phyloP scores from a whole-genome alignment of 192 early-diverging fungal species.

The Coemansia guatemalensis region DNA sequence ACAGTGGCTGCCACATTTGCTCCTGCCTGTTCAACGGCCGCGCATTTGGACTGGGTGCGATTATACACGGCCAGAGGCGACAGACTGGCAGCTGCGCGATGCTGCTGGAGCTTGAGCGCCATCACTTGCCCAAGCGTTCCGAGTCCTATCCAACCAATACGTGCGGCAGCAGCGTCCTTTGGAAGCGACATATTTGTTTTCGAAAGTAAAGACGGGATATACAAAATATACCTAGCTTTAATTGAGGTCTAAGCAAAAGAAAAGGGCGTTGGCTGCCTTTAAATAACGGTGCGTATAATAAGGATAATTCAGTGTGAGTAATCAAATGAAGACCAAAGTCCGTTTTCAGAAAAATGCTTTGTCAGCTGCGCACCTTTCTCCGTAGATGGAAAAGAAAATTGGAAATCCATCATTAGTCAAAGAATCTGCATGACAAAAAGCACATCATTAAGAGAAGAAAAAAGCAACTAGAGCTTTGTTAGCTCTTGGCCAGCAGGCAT shows the following conservation, averaged over 20 bases:
- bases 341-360: too few relatives aligned
- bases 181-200: background rate
- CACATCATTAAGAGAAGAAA: background rate
- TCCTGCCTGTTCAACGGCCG: conserved; percentile 35
- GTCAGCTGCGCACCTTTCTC: too few relatives aligned
- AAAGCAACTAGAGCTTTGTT: conserved; percentile 21
- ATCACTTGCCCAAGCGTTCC: conserved; percentile 65
- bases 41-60: conserved; percentile 57
- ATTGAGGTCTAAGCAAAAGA: too few relatives aligned
- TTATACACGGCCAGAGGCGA: conserved; percentile 60
- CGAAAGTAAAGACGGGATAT: background rate
- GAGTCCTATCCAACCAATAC: conserved; percentile 63
- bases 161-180: conserved; percentile 3
- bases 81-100: conserved; percentile 38
- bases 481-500: conserved; percentile 24
- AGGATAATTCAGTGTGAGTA: too few relatives aligned
- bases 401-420: background rate
- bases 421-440: background rate
- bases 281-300: too few relatives aligned
- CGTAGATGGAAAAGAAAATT: background rate
- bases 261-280: too few relatives aligned
- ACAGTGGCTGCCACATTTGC: conserved; percentile 41
- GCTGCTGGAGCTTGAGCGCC: conserved; percentile 60
- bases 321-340: too few relatives aligned
- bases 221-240: background rate